A percentile compares a stretch with the other conserved stretches of the same genome.
These are phyloP conservation scores for Capsicum pubescens DNA, from an alignment of 257 asterid genomes.

Conservation along the genomic window DNA sequence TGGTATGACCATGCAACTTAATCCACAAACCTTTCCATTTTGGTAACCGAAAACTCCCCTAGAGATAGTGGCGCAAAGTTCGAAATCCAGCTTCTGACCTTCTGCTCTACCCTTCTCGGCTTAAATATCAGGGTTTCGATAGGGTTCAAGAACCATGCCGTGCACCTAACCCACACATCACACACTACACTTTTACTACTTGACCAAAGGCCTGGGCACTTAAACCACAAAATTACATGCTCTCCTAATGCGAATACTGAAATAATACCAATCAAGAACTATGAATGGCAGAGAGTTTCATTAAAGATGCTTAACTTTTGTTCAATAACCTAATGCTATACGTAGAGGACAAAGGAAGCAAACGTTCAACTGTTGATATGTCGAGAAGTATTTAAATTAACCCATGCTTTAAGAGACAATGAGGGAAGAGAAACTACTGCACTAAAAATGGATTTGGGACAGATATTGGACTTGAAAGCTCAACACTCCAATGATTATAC, in stretches of 20 bases:
- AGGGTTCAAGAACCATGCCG: background rate
- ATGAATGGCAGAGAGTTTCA: background rate
- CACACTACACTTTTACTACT: background rate
- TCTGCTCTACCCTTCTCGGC: background rate
- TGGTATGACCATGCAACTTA: background rate
- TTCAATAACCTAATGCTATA: background rate
- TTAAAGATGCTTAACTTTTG: background rate
- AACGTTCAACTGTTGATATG: background rate
- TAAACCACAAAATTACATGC: background rate
- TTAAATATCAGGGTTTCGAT: background rate
- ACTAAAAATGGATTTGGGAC: background rate
- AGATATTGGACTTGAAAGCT: background rate
- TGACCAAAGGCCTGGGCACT: background rate
- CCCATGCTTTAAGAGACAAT: background rate
- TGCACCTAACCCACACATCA: background rate
- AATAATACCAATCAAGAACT: background rate
- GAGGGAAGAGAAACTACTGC: constrained; percentile 23
- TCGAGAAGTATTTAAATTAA: background rate
- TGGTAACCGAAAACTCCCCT: background rate
- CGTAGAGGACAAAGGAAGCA: background rate
- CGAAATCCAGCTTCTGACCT: background rate
- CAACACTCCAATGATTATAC: background rate
- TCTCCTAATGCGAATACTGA: constrained; percentile 5
- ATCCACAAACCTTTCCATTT: background rate
- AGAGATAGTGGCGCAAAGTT: background rate